Conservation (phyloP, 495 filamentous ascomycete species). For the Penicillium atrosanguineum region DNA sequence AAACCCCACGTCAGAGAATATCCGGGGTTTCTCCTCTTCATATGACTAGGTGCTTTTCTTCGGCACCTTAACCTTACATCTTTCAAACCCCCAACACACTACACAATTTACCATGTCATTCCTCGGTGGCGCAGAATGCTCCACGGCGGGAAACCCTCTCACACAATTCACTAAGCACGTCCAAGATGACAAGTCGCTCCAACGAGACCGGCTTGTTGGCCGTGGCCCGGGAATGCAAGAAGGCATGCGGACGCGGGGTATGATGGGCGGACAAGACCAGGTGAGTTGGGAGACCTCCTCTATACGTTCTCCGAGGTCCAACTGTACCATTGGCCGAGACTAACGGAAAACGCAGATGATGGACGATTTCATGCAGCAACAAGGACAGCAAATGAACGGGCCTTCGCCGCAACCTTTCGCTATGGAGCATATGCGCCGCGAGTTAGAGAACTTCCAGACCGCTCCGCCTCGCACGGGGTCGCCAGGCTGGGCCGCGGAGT, state of each 20-base stretch:
- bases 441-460: slow-evolving; percentile 59
- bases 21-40: slow-evolving; percentile 13
- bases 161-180: slow-evolving; percentile 95
- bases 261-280: slow-evolving; percentile 61
- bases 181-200: slow-evolving; percentile 89
- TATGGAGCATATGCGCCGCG: slow-evolving; percentile 68
- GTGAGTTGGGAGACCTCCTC: slow-evolving; percentile 35
- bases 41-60: not conserved
- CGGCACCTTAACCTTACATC: not conserved
- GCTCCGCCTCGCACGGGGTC: slow-evolving; percentile 55
- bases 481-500: slow-evolving; percentile 69
- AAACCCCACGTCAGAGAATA: slow-evolving; percentile 34
- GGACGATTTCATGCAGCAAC: slow-evolving; percentile 85
- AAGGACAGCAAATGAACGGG: slow-evolving; percentile 52
- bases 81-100: not conserved
- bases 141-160: slow-evolving; percentile 91
- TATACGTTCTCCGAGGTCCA: slow-evolving; percentile 1
- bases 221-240: slow-evolving; percentile 63
- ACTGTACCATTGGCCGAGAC: not conserved
- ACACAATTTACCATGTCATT: slow-evolving; percentile 70
- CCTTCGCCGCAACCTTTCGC: slow-evolving; percentile 56
- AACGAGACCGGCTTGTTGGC: slow-evolving; percentile 81
- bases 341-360: slow-evolving; percentile 64
- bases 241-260: slow-evolving; percentile 58
- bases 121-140: slow-evolving; percentile 93